These are phyloP conservation scores for Pyrenophora seminiperda DNA, from an alignment of 2,329 filamentous ascomycete genomes.

Conservation along the genomic window DNA sequence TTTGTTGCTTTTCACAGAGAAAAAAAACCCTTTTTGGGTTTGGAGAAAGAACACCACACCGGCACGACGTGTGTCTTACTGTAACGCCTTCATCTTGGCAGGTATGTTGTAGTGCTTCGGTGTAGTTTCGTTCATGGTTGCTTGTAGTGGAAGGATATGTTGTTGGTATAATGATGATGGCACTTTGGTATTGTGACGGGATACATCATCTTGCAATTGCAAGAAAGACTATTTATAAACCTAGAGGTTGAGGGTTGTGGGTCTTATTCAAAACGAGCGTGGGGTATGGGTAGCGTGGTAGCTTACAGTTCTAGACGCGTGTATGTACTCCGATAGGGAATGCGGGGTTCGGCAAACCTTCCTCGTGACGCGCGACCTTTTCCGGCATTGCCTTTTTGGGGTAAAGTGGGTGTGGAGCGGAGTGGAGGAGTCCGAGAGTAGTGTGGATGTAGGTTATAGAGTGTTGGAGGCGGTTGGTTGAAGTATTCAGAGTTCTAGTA, in stretches of 20 bases:
- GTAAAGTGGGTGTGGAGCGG: background rate
- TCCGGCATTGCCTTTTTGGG: constrained; percentile 10
- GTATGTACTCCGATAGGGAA: background rate
- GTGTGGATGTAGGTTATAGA: too few species aligned
- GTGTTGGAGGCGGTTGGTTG: too few species aligned
- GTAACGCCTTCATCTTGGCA: constrained; percentile 30
- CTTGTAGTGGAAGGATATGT: too few species aligned
- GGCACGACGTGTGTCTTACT: constrained; percentile 25
- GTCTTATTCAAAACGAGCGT: background rate
- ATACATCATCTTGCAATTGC: too few species aligned
- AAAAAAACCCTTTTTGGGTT: too few species aligned
- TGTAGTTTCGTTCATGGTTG: constrained; percentile 6
- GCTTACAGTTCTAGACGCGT: constrained; percentile 10
- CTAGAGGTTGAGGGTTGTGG: too few species aligned
- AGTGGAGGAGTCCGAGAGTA: background rate
- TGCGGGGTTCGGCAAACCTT: constrained; percentile 28
- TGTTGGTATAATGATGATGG: too few species aligned
- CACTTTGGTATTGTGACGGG: background rate
- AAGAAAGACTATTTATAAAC: constrained; percentile 3
- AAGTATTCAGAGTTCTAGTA: too few species aligned
- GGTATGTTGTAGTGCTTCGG: constrained; percentile 17
- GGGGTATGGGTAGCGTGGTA: too few species aligned
- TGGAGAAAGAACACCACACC: too few species aligned
- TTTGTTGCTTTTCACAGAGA: too few species aligned
- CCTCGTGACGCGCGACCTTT: background rate